Base-by-base conservation (phyloP, 78 protist species). In the Chrysochromulina parva region DNA sequence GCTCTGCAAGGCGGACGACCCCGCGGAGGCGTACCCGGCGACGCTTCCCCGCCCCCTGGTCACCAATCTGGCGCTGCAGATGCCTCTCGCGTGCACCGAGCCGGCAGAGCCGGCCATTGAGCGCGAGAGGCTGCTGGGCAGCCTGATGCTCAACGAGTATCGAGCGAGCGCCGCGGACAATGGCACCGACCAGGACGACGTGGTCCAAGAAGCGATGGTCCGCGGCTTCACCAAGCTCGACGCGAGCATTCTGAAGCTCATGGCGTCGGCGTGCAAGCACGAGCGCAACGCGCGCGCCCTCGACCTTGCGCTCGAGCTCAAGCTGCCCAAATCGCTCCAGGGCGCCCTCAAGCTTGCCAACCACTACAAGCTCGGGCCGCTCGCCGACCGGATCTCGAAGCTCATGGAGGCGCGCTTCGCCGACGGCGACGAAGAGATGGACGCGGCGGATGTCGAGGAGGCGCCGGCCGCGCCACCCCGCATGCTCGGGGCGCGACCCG, bases 281-380 rank as follows among this genome's bases (percentile, higher is more conserved):
- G 62, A 53, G 57, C 86, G 86, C 86, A 53, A 22, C 59, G 86
- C 86, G 28, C 58, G 86, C 48, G 86, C 86, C 3, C 86, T 78
- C 62, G 86, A 78, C 47, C 86, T 78, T 16, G 86, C 60, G 10
- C 0, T 22, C 17, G 38, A 53, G 19, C 86, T 78, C 9, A 58
- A 53, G 0, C 38, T 53, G 86, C 86, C 86, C 3, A 53, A 53
- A n/a, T 2, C 62, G 16, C 28, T 78, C 62, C 26, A 20, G 13
- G 86, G 62, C 28, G 60, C 86, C 19, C 14, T 78, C 20, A 26
- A 26, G 86, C 86, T 78, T 9, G 86, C 86, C 47, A 52, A 78
- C 62, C 86, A 78, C 86, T 53, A 10, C 86, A 52, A 53, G 62
- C 86, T 50, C 50, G 59, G 17, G n/a, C 62, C 20, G 62, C 86